Evolutionary conservation across 108 stramenopile genomes (phyloP), one percentile per base, ranked within the genome.

Genomic region (Cyclostephanos tholiformis): DNA sequence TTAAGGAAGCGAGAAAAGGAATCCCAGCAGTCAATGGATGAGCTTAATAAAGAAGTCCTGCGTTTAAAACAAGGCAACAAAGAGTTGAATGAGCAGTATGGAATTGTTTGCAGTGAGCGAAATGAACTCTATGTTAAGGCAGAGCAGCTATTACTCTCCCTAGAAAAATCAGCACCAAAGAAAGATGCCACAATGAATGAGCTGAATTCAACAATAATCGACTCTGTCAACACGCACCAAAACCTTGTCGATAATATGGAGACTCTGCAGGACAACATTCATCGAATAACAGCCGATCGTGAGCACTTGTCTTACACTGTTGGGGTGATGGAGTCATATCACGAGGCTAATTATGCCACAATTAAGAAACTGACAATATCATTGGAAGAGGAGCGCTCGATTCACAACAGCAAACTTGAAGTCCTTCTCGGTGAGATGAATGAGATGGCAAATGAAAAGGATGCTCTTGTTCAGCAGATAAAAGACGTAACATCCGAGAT

Each of bases 401-500:
- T 5, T 8, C 23, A 55, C 23, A 55, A 27, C 2, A 55, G 26
- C 8, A 55, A 25, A 27, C 25, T 55, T 26, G 53, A 13, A 12
- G 23, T 9, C 13, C 53, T 55, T 13, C 53, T 26, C 25, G 53
- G 53, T 17, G 65, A 75, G 27, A 75, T 72, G 9, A 23, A 58
- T 30, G 2, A 2, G 20, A 26, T 63, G 7, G 48, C 60, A 23
- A 39, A 0, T 11, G 44, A 73, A 53, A 44, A 53, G 16, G 50
- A 23, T 22, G 49, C 63, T 9, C 22, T 32, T 52, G 11, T 52
- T 9, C 25, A 58, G 19, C 41, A 70, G 44, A 63, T 65, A 59
- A 20, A 70, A 69, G 36, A 49, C 38, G 23, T 75, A 60, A 67
- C 61, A 1, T 52, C 36, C 8, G 62, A 66, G 38, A 60, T 75